Evolutionary conservation across 1,284 basidiomycete genomes (phyloP).

Genomic region (Trametes sp.): DNA sequence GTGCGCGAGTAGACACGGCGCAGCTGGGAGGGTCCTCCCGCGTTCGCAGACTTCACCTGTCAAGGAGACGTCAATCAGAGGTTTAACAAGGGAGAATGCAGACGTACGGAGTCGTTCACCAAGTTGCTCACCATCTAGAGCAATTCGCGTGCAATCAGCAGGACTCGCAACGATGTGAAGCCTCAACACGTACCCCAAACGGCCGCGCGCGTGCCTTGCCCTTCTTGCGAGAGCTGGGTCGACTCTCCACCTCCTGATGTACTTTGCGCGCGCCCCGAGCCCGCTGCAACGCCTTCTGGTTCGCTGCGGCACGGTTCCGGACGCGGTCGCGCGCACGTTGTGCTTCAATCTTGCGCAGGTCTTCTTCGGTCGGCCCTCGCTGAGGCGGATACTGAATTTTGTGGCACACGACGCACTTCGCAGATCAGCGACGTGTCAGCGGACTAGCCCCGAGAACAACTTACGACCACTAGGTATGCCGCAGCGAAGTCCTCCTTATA

Average conservation of each 20-base stretch:
- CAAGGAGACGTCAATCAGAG: no score
- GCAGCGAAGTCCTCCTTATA: not conserved
- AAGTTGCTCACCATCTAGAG: not conserved
- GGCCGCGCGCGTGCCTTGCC: not conserved
- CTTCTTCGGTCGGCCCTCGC: not conserved
- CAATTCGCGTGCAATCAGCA: not conserved
- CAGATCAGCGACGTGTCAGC: not conserved
- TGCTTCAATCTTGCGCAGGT: not conserved
- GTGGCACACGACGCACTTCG: not conserved
- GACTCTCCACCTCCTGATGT: not conserved
- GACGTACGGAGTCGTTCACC: not conserved
- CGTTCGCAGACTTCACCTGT: no score
- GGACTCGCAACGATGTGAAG: no score
- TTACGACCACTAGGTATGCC: not conserved
- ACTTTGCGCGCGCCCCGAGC: not conserved
- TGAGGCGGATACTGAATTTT: not conserved
- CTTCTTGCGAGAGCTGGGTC: not conserved
- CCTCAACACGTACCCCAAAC: not conserved
- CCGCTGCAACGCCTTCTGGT: not conserved
- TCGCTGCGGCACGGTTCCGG: not conserved
- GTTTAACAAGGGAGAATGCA: no score
- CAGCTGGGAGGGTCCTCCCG: no score
- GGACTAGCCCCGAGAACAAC: not conserved
- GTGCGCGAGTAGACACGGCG: not conserved
- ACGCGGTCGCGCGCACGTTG: not conserved